Evolutionary conservation across 2,329 filamentous ascomycete species (phyloP).

Genomic region (Claviceps sp.): DNA sequence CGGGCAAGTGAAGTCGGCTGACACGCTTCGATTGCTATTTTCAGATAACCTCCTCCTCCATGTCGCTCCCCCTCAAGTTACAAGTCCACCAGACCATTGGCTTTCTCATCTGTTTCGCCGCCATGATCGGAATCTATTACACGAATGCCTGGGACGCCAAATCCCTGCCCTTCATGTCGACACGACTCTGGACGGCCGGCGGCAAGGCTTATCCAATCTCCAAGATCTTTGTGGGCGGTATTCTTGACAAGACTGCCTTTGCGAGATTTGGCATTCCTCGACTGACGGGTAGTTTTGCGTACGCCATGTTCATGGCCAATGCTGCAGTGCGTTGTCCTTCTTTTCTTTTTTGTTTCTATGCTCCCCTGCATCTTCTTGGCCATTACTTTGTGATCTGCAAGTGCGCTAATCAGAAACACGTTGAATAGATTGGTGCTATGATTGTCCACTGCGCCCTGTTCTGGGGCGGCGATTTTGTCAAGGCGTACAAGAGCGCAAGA

Average conservation of each 20-base stretch:
- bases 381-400: not conserved
- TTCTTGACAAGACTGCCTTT: conserved; percentile 29
- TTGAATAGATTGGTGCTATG: conserved; percentile 38
- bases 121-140: conserved; percentile 26
- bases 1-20: no score
- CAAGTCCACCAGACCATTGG: conserved; percentile 24
- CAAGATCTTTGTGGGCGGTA: conserved; percentile 25
- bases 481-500: conserved; percentile 23
- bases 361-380: not conserved
- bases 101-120: conserved; percentile 20
- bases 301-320: conserved; percentile 42
- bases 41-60: conserved; percentile 2
- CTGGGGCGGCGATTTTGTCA: conserved; percentile 38
- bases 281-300: conserved; percentile 36
- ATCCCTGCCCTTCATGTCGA: conserved; percentile 19
- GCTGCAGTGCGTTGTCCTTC: conserved; percentile 26
- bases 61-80: conserved; percentile 22
- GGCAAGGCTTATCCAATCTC: conserved; percentile 27
- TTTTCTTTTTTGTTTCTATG: not conserved
- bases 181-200: conserved; percentile 22
- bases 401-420: not conserved
- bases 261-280: conserved; percentile 30
- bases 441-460: conserved; percentile 39
- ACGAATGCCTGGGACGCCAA: conserved; percentile 24
- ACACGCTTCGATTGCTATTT: no score